Conservation (phyloP, 371 early-diverging fungal genomes). For the Phascolomyces articulosus region DNA sequence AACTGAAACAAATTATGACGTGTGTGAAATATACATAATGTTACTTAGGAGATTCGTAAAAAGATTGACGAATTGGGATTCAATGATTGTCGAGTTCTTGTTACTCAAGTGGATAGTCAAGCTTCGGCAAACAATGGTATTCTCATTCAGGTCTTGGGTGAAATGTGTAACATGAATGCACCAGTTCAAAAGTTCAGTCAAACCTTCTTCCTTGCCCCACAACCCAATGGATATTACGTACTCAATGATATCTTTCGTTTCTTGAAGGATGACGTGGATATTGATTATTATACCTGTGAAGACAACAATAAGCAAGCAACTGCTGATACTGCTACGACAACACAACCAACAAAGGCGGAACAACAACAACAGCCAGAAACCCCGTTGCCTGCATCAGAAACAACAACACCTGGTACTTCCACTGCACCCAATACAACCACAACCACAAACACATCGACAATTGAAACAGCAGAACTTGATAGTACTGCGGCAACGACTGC, state of each 20-base stretch:
- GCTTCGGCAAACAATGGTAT: conserved; percentile 79
- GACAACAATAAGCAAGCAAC: conserved; percentile 11
- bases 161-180: conserved; percentile 84
- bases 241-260: conserved; percentile 95
- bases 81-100: conserved; percentile 82
- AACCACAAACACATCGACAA: neutral
- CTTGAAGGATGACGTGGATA: conserved; percentile 75
- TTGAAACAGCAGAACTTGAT: conserved; percentile 13
- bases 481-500: conserved; percentile 24
- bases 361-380: conserved; percentile 10
- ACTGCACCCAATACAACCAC: neutral
- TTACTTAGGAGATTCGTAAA: conserved; percentile 73
- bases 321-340: neutral
- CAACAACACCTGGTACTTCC: neutral
- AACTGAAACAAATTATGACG: neutral
- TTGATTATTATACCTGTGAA: conserved; percentile 23
- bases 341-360: neutral
- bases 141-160: conserved; percentile 90
- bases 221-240: conserved; percentile 91
- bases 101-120: conserved; percentile 90
- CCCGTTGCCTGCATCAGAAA: neutral
- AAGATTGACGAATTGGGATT: conserved; percentile 76
- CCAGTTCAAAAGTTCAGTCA: conserved; percentile 89
- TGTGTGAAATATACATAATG: too few relatives aligned
- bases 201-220: conserved; percentile 92